phyloP scores from a whole-genome alignment of 139 green algal genomes.

The Volvox africanus region DNA sequence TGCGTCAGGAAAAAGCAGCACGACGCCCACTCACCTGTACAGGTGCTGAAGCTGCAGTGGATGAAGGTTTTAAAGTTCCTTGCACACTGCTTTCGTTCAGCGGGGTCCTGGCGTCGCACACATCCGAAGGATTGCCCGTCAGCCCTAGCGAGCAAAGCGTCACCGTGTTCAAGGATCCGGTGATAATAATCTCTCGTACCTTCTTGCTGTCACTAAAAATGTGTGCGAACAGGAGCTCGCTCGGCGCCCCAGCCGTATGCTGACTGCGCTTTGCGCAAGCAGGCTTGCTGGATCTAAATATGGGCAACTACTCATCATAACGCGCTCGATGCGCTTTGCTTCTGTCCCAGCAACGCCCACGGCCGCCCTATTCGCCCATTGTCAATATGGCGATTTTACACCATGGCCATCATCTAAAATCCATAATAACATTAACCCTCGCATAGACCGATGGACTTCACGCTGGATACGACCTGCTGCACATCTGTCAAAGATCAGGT shows the following conservation, averaged over 20 bases:
- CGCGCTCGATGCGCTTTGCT: background rate
- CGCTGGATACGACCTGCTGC: too few relatives aligned
- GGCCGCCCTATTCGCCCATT: constrained; percentile 1
- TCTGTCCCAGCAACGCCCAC: background rate
- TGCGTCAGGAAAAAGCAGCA: too few relatives aligned
- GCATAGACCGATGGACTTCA: too few relatives aligned
- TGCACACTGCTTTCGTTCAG: constrained; percentile 34
- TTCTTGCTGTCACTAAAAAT: constrained; percentile 9
- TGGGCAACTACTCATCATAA: constrained; percentile 21
- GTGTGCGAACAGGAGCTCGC: constrained; percentile 19
- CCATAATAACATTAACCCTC: background rate
- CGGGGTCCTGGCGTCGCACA: constrained; percentile 27
- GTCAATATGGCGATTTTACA: background rate
- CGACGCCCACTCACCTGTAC: constrained; percentile 11
- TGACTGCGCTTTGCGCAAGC: constrained; percentile 14
- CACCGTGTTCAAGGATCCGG: background rate
- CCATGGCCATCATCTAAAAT: background rate
- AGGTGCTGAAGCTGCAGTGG: background rate
- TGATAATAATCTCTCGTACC: background rate
- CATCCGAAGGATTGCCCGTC: background rate
- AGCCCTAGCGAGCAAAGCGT: background rate
- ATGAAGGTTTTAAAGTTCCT: background rate
- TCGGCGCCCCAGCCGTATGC: constrained; percentile 19
- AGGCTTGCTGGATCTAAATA: constrained; percentile 34
- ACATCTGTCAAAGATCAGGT: too few relatives aligned